A percentile compares a stretch with the other conserved stretches of the same genome.
Conservation (phyloP, 352 stramenopile genomes). For the Phytophthora pinifolia region DNA sequence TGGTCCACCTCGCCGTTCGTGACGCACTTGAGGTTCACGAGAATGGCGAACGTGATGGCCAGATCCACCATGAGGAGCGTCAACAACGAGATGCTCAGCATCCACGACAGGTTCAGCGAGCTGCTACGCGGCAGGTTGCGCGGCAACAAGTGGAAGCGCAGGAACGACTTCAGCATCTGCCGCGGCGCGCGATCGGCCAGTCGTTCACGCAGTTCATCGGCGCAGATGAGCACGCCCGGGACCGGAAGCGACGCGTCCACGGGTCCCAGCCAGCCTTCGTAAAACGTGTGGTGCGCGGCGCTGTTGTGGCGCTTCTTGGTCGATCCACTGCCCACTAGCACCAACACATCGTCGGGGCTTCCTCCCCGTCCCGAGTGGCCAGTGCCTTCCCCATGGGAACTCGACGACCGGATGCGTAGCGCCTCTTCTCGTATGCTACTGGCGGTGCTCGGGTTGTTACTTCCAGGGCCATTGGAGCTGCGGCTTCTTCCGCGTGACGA, state of each 20-base stretch:
- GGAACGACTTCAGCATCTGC: slow-evolving; percentile 43
- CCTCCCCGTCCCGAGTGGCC: slow-evolving; percentile 24
- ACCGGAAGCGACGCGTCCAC: slow-evolving; percentile 76
- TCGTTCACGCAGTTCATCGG: slow-evolving; percentile 65
- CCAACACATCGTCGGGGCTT: slow-evolving; percentile 33
- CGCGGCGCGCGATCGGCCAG: slow-evolving; percentile 41
- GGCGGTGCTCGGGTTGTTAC: slow-evolving; percentile 17
- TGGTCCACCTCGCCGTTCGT: slow-evolving; percentile 68
- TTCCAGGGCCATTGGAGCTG: slow-evolving; percentile 19
- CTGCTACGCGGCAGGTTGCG: slow-evolving; percentile 57
- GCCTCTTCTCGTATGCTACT: slow-evolving; percentile 76
- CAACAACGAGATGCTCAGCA: slow-evolving; percentile 64
- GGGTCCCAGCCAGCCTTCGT: slow-evolving; percentile 69
- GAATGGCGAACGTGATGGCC: slow-evolving; percentile 76
- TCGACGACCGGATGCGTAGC: slow-evolving; percentile 61
- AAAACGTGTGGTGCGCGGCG: slow-evolving; percentile 45
- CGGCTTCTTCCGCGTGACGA: slow-evolving; percentile 22
- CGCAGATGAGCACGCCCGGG: slow-evolving; percentile 66
- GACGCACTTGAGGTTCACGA: slow-evolving; percentile 82
- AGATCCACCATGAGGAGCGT: slow-evolving; percentile 74
- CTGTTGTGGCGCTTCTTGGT: slow-evolving; percentile 27
- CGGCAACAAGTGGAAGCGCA: slow-evolving; percentile 53
- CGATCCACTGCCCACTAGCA: slow-evolving; percentile 23
- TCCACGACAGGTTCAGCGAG: slow-evolving; percentile 64
- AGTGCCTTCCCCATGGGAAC: slow-evolving; percentile 35